phyloP scores from a whole-genome alignment of 805 yeast species.

The Candida ipomoeae region DNA sequence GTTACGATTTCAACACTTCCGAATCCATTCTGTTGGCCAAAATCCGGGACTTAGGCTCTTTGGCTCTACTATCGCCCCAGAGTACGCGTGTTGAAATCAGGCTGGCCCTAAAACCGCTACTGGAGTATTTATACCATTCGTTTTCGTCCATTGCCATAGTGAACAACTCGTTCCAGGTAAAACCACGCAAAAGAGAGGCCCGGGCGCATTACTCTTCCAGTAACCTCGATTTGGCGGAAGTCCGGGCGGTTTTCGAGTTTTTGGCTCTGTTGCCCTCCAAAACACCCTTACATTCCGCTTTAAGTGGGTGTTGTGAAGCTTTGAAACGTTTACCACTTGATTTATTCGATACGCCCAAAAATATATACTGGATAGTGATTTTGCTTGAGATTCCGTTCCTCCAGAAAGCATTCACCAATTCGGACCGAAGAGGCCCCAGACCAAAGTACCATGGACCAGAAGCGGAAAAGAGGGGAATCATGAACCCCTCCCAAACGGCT shows the following conservation, averaged over 20 bases:
- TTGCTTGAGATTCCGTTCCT: slow-evolving; percentile 67
- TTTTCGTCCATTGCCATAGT: slow-evolving; percentile 48
- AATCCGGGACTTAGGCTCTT: slow-evolving; percentile 31
- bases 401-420: slow-evolving; percentile 41
- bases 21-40: slow-evolving; percentile 25
- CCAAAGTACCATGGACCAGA: background rate
- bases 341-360: slow-evolving; percentile 35
- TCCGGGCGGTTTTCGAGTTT: slow-evolving; percentile 43
- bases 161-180: slow-evolving; percentile 51
- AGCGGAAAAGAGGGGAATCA: background rate
- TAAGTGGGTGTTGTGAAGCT: slow-evolving; percentile 48
- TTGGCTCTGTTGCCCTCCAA: slow-evolving; percentile 53
- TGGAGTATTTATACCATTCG: slow-evolving; percentile 39
- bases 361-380: slow-evolving; percentile 58
- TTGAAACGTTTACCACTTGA: slow-evolving; percentile 45
- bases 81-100: slow-evolving; percentile 19
- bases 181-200: slow-evolving; percentile 13
- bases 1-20: slow-evolving; percentile 8
- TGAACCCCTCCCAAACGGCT: background rate
- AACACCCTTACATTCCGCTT: slow-evolving; percentile 53
- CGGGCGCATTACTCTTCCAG: slow-evolving; percentile 41
- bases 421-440: slow-evolving; percentile 12
- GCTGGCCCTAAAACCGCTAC: slow-evolving; percentile 47
- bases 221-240: slow-evolving; percentile 47
- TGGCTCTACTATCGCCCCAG: slow-evolving; percentile 25